These are phyloP conservation scores for Cryphonectria radicalis DNA, from an alignment of 2,329 filamentous ascomycete species.

Conservation along the genomic window DNA sequence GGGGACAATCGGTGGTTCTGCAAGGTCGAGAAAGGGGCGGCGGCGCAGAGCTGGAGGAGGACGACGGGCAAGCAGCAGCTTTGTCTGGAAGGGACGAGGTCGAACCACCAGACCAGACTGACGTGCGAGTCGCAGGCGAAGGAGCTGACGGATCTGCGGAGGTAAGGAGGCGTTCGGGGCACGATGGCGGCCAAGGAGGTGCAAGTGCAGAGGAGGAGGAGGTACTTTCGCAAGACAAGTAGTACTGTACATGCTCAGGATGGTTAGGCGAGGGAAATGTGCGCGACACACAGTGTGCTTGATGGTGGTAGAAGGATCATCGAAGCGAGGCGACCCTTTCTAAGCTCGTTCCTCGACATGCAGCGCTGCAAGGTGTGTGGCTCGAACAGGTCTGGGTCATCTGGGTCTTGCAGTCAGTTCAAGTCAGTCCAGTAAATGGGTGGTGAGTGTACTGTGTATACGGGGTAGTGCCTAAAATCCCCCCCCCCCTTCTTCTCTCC, in stretches of 20 bases:
- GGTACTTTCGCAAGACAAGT: not conserved
- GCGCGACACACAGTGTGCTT: constrained; percentile 14
- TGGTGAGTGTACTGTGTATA: constrained; percentile 17
- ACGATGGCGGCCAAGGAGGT: not conserved
- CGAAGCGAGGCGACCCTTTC: not conserved
- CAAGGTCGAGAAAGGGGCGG: not conserved
- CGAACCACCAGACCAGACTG: not conserved
- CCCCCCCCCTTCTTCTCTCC: no score
- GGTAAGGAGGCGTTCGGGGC: constrained; percentile 20
- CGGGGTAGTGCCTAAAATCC: constrained; percentile 29
- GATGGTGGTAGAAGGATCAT: constrained; percentile 4
- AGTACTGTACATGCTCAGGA: constrained; percentile 6
- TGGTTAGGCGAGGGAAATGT: constrained; percentile 6
- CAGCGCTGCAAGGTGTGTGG: not conserved
- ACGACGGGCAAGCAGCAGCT: not conserved
- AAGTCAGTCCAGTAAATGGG: not conserved
- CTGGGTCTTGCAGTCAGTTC: not conserved
- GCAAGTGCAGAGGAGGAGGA: constrained; percentile 9
- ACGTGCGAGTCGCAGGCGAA: not conserved
- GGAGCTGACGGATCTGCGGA: constrained; percentile 21
- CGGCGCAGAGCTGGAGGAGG: not conserved
- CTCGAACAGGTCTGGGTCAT: constrained; percentile 10
- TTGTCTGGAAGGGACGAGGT: not conserved
- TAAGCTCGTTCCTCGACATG: not conserved
- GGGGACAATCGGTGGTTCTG: no score